A percentile compares a stretch with the other conserved stretches of the same genome.
Conservation (phyloP, 2,329 filamentous ascomycete genomes). For the Nemania sp. region DNA sequence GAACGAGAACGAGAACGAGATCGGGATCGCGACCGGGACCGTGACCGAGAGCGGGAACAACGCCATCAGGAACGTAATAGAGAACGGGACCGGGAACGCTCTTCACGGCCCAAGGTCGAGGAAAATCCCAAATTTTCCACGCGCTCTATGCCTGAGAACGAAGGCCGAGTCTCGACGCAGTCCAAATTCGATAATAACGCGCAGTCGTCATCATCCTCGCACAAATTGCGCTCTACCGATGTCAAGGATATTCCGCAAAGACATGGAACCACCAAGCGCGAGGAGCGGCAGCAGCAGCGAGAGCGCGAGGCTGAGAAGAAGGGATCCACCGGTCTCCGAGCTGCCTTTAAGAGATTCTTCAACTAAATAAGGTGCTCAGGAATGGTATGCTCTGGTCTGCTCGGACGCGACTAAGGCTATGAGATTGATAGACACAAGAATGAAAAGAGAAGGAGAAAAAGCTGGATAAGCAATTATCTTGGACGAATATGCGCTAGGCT, state of each 20-base stretch:
- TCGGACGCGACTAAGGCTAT: too few relatives aligned
- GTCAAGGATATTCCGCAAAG: slow-evolving; percentile 39
- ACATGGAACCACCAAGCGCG: slow-evolving; percentile 32
- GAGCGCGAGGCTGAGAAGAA: slow-evolving; percentile 20
- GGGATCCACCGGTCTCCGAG: slow-evolving; percentile 38
- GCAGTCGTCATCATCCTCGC: slow-evolving; percentile 9
- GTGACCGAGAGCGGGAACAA: neutral
- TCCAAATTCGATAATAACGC: slow-evolving; percentile 12
- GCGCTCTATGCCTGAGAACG: slow-evolving; percentile 19
- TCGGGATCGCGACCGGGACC: neutral
- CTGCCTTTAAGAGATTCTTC: slow-evolving; percentile 45
- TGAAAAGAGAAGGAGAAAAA: neutral
- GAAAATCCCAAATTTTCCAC: slow-evolving; percentile 12
- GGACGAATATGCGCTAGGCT: too few relatives aligned
- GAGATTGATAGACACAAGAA: neutral
- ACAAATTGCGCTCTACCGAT: slow-evolving; percentile 17
- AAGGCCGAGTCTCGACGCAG: slow-evolving; percentile 8
- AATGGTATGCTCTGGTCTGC: too few relatives aligned
- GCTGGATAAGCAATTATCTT: too few relatives aligned
- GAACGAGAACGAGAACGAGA: neutral
- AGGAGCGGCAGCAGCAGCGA: slow-evolving; percentile 19
- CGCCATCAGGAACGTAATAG: too few relatives aligned
- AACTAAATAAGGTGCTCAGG: slow-evolving; percentile 21
- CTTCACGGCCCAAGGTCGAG: neutral
- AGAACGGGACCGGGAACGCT: neutral